These are phyloP conservation scores for Spinacia oleracea DNA, from an alignment of 179 eudicot genomes.

Conservation along the genomic window DNA sequence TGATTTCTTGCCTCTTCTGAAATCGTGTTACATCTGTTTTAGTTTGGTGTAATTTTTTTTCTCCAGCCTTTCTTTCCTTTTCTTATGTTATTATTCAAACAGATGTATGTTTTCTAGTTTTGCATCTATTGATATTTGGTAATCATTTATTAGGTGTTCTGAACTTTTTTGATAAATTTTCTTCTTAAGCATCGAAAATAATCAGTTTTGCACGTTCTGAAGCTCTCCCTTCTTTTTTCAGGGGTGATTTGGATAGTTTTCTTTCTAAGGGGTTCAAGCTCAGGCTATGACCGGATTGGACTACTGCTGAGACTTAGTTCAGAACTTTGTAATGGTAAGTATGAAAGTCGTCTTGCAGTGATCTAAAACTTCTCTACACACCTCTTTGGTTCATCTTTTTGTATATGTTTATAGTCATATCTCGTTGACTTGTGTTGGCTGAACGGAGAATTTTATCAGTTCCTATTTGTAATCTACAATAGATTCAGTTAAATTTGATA, in stretches of 20 bases:
- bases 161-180: too few relatives aligned
- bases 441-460: background rate
- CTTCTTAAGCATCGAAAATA: too few relatives aligned
- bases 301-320: background rate
- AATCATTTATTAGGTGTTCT: too few relatives aligned
- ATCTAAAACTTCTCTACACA: background rate
- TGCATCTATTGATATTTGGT: too few relatives aligned
- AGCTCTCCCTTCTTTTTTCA: constrained; percentile 12
- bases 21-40: too few relatives aligned
- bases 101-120: too few relatives aligned
- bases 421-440: background rate
- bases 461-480: background rate
- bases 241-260: constrained; percentile 19
- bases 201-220: constrained; percentile 16
- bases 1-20: too few relatives aligned
- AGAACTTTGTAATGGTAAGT: background rate
- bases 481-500: background rate
- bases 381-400: background rate
- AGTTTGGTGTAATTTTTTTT: too few relatives aligned
- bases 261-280: constrained; percentile 30
- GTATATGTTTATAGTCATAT: background rate
- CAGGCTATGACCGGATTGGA: constrained; percentile 14
- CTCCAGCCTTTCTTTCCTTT: too few relatives aligned
- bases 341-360: background rate
- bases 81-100: too few relatives aligned